phyloP scores from a whole-genome alignment of 768 basidiomycete species.

The Phlebiopsis gigantea region DNA sequence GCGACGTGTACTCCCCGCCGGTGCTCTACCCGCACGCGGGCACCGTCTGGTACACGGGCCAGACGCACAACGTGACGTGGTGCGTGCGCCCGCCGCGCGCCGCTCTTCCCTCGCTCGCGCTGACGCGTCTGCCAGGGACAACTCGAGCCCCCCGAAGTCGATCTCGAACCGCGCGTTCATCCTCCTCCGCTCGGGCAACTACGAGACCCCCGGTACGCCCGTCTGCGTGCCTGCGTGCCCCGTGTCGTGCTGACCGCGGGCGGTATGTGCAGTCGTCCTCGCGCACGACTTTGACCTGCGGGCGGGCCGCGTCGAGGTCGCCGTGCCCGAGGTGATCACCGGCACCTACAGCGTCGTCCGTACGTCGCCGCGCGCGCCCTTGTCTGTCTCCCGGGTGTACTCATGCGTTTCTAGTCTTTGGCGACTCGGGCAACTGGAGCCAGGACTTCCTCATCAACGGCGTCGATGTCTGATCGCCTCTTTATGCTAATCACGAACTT shows the following conservation, averaged over 20 bases:
- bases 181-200: constrained; percentile 22
- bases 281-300: constrained; percentile 33
- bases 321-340: constrained; percentile 31
- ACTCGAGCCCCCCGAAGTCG: constrained; percentile 31
- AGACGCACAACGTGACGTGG: constrained; percentile 47
- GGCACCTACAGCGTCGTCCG: constrained; percentile 35
- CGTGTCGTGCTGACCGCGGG: no score
- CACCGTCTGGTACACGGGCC: constrained; percentile 41
- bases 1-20: constrained; percentile 46
- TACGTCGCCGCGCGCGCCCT: constrained; percentile 28
- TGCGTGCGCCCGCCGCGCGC: no score
- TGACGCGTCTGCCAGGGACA: constrained; percentile 37
- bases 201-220: constrained; percentile 18
- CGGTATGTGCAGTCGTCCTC: constrained; percentile 22
- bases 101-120: no score
- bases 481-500: not conserved
- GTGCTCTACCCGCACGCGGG: constrained; percentile 37
- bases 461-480: not conserved
- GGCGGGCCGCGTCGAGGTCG: constrained; percentile 31
- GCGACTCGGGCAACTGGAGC: constrained; percentile 43
- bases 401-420: no score
- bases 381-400: not conserved
- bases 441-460: constrained; percentile 30
- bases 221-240: no score
- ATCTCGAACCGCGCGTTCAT: constrained; percentile 36